Conservation (phyloP, 495 filamentous ascomycete species). For the Talaromyces thailandensis region DNA sequence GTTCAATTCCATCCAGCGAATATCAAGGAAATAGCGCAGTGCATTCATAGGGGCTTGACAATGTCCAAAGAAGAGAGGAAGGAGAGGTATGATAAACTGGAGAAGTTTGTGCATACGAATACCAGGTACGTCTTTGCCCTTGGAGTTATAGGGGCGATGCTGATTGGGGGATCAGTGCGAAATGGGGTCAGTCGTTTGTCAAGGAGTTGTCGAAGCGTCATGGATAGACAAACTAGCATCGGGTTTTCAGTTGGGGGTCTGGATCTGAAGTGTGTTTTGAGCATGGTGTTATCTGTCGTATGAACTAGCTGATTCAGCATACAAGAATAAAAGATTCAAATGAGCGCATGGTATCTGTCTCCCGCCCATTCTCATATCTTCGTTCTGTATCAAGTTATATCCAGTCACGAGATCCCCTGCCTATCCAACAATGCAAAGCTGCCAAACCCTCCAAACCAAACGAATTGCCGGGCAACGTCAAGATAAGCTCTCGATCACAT, state of each 20-base stretch:
- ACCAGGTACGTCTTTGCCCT: conserved; percentile 47
- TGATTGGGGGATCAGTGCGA: conserved; percentile 14
- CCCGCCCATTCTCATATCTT: not conserved
- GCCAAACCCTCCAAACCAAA: not conserved
- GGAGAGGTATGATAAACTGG: conserved; percentile 68
- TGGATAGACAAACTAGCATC: not conserved
- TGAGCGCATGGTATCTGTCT: not conserved
- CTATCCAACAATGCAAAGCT: no score
- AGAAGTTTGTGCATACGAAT: conserved; percentile 80
- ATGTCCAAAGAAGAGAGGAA: conserved; percentile 72
- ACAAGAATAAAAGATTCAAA: not conserved
- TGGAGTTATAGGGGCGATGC: not conserved
- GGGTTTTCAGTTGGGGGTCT: not conserved
- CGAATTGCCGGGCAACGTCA: not conserved
- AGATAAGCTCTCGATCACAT: not conserved
- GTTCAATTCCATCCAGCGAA: conserved; percentile 91
- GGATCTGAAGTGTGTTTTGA: not conserved
- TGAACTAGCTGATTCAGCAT: not conserved
- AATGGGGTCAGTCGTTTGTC: conserved; percentile 31
- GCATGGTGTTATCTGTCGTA: not conserved
- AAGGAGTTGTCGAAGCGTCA: conserved; percentile 15
- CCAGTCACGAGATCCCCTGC: not conserved
- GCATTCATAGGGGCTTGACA: conserved; percentile 75
- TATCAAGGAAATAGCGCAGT: conserved; percentile 75
- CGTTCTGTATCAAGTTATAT: not conserved